Conservation (phyloP, 1,284 basidiomycete species). For the Trametes sp. region DNA sequence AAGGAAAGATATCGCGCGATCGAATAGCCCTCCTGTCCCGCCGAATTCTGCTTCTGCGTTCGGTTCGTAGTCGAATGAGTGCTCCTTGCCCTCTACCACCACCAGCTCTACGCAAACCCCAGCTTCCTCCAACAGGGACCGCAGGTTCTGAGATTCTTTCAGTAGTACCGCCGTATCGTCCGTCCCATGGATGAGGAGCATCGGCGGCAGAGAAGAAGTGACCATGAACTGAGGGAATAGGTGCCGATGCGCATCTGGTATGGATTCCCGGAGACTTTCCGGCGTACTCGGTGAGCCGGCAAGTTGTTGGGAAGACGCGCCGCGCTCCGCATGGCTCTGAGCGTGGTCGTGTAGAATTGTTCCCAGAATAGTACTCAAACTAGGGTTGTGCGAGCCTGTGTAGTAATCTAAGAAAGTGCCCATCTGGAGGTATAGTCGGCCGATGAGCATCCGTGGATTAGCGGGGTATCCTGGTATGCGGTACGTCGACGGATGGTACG, state of each 20-base stretch:
- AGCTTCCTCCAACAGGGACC: slow-evolving; percentile 45
- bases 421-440: slow-evolving; percentile 64
- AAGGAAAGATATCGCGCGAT: slow-evolving; percentile 46
- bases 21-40: slow-evolving; percentile 42
- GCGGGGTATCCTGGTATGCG: slow-evolving; percentile 63
- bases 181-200: slow-evolving; percentile 62
- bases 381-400: slow-evolving; percentile 61
- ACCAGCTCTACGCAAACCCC: slow-evolving; percentile 50
- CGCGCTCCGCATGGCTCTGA: not conserved
- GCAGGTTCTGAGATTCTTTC: slow-evolving; percentile 54
- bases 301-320: not conserved
- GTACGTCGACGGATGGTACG: slow-evolving; percentile 54
- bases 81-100: slow-evolving; percentile 57
- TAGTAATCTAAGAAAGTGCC: slow-evolving; percentile 67
- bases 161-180: slow-evolving; percentile 60
- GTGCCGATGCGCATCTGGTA: slow-evolving; percentile 48
- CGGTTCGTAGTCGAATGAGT: slow-evolving; percentile 62
- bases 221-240: slow-evolving; percentile 64
- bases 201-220: slow-evolving; percentile 56
- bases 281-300: not conserved
- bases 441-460: slow-evolving; percentile 67
- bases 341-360: not conserved
- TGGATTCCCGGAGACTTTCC: slow-evolving; percentile 22
- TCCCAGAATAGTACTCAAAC: slow-evolving; percentile 55
- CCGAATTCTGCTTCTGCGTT: slow-evolving; percentile 48